Evolutionary conservation across 2,329 filamentous ascomycete species (phyloP).

Genomic region (Fonsecaea monophora): DNA sequence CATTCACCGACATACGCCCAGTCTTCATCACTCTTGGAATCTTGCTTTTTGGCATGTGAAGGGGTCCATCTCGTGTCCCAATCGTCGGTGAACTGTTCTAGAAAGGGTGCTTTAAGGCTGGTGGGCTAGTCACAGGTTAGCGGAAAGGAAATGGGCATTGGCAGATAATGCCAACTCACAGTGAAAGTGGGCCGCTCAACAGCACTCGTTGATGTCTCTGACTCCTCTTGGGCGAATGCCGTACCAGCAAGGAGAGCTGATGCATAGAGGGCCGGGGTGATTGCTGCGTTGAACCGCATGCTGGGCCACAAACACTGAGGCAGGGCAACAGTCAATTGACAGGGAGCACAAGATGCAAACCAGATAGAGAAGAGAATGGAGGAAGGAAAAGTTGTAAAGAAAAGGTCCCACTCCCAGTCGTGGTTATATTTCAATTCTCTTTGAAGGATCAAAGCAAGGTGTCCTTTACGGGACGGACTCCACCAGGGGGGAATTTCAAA

Average conservation of each 20-base stretch:
- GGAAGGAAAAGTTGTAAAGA: conserved; percentile 27
- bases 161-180: conserved; percentile 62
- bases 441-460: conserved; percentile 35
- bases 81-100: conserved; percentile 97
- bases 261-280: conserved; percentile 72
- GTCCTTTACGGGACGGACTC: conserved; percentile 36
- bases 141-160: background rate
- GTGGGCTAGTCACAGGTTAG: conserved; percentile 70
- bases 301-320: conserved; percentile 48
- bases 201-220: conserved; percentile 58
- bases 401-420: conserved; percentile 1
- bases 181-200: conserved; percentile 81
- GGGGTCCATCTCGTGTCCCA: conserved; percentile 94
- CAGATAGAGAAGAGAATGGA: conserved; percentile 34
- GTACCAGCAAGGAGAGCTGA: conserved; percentile 72
- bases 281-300: conserved; percentile 85
- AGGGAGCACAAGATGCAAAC: conserved; percentile 33
- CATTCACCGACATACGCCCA: conserved; percentile 98
- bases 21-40: conserved; percentile 78
- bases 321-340: conserved; percentile 25
- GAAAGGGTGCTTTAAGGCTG: conserved; percentile 86
- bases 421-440: conserved; percentile 27
- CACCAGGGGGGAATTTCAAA: conserved; percentile 26
- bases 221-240: conserved; percentile 70
- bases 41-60: conserved; percentile 96